Percentiles rank a stretch among this genome's conserved stretches.
Conservation (phyloP, 495 filamentous ascomycete species). For the Penicillium verhagenii region DNA sequence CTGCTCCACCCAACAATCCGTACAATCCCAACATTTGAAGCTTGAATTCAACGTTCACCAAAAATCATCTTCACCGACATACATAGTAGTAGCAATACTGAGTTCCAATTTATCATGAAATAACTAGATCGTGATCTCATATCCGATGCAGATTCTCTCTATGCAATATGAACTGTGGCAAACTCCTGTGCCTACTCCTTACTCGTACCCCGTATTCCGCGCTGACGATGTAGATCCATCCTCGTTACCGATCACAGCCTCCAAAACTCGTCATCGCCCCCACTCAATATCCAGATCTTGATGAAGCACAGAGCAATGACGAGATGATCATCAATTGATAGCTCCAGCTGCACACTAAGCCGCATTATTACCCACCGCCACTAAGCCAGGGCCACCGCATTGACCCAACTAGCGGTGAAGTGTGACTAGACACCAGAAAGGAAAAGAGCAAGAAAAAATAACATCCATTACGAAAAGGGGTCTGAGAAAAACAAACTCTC, state of each 20-base stretch:
- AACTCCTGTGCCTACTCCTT: too few species aligned
- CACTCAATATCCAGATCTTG: constrained; percentile 1
- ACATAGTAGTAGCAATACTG: too few species aligned
- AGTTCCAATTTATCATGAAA: too few species aligned
- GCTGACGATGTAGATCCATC: too few species aligned
- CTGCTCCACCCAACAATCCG: too few species aligned
- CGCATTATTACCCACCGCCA: neutral
- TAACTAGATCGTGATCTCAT: too few species aligned
- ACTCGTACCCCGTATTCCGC: too few species aligned
- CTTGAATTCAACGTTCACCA: too few species aligned
- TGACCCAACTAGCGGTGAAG: constrained; percentile 18
- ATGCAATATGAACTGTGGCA: too few species aligned
- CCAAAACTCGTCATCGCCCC: constrained; percentile 2
- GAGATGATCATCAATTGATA: constrained; percentile 10
- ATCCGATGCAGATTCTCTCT: too few species aligned
- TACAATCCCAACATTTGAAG: too few species aligned
- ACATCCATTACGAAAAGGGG: neutral
- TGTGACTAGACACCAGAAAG: neutral
- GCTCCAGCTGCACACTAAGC: neutral
- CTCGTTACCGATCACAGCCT: neutral
- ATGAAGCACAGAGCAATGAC: constrained; percentile 4
- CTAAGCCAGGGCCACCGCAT: constrained; percentile 8
- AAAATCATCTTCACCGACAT: too few species aligned
- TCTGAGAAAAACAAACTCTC: neutral
- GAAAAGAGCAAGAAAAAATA: neutral